Evolutionary conservation across 1,284 basidiomycete species (phyloP).

Genomic region (Boletus sp.): DNA sequence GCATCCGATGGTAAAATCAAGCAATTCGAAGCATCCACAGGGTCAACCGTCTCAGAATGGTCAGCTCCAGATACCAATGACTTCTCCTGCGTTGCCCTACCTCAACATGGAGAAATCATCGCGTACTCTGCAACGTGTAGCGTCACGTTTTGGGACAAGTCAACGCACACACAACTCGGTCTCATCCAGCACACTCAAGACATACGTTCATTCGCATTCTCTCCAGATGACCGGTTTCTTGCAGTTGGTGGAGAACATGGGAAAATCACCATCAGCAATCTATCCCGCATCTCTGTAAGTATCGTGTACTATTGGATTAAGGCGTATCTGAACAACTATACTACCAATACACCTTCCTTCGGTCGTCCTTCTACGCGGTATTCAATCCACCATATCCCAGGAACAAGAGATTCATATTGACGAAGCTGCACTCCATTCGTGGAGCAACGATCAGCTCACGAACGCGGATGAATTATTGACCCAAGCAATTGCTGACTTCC

Average conservation of each 20-base stretch:
- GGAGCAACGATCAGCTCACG: background rate
- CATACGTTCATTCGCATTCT: background rate
- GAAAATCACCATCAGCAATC: background rate
- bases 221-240: background rate
- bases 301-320: background rate
- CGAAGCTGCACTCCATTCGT: background rate
- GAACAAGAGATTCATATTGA: background rate
- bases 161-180: background rate
- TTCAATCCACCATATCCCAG: too few species aligned
- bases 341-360: too few species aligned
- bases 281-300: background rate
- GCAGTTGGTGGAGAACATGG: background rate
- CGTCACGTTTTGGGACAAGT: background rate
- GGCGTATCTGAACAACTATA: too few species aligned
- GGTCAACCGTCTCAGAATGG: background rate
- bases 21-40: background rate
- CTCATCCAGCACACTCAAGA: background rate
- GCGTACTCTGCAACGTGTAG: background rate
- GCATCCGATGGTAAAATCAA: background rate
- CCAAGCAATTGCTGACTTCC: background rate
- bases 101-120: background rate
- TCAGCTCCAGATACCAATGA: background rate
- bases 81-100: background rate
- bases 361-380: too few species aligned
- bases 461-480: background rate